These are phyloP conservation scores for Ploettnerulaceae sp. DNA, from an alignment of 2,329 filamentous ascomycete species.

Conservation along the genomic window DNA sequence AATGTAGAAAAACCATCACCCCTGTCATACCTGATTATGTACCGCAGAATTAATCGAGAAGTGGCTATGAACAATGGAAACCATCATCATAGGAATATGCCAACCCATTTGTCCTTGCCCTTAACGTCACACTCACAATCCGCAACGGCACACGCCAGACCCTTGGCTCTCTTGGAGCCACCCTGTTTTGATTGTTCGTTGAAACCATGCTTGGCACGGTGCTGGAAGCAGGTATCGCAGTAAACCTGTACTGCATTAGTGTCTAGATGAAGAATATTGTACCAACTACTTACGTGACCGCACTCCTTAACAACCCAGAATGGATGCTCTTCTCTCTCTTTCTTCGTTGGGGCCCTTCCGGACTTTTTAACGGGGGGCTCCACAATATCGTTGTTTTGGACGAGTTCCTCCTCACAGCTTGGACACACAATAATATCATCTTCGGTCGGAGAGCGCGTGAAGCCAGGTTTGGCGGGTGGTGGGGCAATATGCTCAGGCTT, in stretches of 20 bases:
- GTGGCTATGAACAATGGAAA: not conserved
- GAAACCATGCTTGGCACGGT: conserved; percentile 39
- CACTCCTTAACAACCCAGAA: conserved; percentile 91
- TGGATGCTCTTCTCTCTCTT: conserved; percentile 64
- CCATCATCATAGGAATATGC: conserved; percentile 43
- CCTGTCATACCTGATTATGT: conserved; percentile 16
- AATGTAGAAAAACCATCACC: not conserved
- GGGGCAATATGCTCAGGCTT: conserved; percentile 32
- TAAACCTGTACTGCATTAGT: conserved; percentile 48
- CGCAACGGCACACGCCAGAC: conserved; percentile 49
- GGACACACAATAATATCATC: conserved; percentile 76
- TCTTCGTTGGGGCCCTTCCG: conserved; percentile 44
- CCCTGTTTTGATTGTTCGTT: conserved; percentile 25
- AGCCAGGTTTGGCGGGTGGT: conserved; percentile 65
- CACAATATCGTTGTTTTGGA: conserved; percentile 50
- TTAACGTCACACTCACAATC: conserved; percentile 50
- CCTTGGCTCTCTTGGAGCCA: conserved; percentile 36
- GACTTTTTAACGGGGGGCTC: conserved; percentile 36
- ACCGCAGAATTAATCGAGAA: conserved; percentile 5
- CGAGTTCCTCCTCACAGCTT: conserved; percentile 79
- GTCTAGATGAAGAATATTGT: not conserved
- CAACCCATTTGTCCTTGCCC: conserved; percentile 55
- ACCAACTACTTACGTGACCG: conserved; percentile 67
- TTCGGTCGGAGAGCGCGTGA: conserved; percentile 70
- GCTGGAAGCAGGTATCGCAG: conserved; percentile 57